Evolutionary conservation across 805 yeast species (phyloP), one percentile per base, ranked within the genome.

Genomic region (Ogataea degrootiae): DNA sequence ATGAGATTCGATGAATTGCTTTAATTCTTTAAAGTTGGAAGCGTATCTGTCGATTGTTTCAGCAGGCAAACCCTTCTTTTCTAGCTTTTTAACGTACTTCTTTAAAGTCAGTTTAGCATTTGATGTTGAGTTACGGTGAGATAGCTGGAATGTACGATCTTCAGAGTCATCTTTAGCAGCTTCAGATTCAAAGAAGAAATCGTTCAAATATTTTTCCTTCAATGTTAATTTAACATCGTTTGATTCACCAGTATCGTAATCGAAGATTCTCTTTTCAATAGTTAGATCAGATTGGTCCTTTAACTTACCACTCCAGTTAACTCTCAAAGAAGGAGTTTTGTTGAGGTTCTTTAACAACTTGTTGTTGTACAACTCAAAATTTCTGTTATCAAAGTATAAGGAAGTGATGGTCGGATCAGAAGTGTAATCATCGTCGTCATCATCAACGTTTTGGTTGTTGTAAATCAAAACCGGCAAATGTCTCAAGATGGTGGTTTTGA

Each of bases 391-490:
- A 62, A 94, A 87, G 69, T 92, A 92, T 51, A 92, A 70, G 15
- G 94, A 82, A 34, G 95, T 87, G 55, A 92, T 85, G 7, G 80
- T 82, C 19, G 97, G 97, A 59, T 91, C 97, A 23, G 76, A 73
- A 60, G 46, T 69, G 76, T 45, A 75, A 38, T 76, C 79, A 48
- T 75, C 81, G 41, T 71, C 78, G 41, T 72, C 73, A 45, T 71
- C 71, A 31, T 47, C 50, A 41, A 66, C 75, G 47, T 74, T 73
- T 43, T 69, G 75, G 55, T 76, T 73, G 53, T 77, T 61, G 58
- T 90, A 94, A 42, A 92, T 86, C 52, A 92, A 75, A 6, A 91
- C 96, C 1, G 99, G 99, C 55, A 92, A 77, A 60, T 89, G 96
- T 65, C 98, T 85, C 63, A 92, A 77, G 55, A 92, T 87, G 50